Evolutionary conservation across 1,139 yeast genomes (phyloP).

Genomic region (Yamadazyma triangularis): DNA sequence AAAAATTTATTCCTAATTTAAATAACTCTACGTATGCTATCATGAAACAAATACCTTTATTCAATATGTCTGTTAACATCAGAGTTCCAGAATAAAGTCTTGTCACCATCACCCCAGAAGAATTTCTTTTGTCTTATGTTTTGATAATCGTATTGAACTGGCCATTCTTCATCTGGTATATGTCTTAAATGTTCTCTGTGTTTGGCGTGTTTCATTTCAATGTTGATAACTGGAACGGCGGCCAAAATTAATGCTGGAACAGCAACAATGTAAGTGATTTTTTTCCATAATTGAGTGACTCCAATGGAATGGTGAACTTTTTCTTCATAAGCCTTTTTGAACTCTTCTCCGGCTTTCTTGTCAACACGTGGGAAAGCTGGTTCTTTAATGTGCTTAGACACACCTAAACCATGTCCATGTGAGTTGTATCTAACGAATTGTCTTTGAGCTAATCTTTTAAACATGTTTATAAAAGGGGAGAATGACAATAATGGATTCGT

Average conservation of each 20-base stretch:
- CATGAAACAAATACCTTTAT: conserved; percentile 11
- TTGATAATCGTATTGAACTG: conserved; percentile 83
- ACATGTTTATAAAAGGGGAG: conserved; percentile 18
- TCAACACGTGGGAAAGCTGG: conserved; percentile 34
- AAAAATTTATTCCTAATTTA: conserved; percentile 1
- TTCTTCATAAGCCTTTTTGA: conserved; percentile 44
- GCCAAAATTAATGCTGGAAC: conserved; percentile 75
- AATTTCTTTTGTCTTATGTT: conserved; percentile 80
- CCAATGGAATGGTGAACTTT: conserved; percentile 74
- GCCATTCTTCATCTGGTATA: conserved; percentile 87
- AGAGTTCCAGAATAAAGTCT: conserved; percentile 94
- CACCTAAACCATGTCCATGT: conserved; percentile 33
- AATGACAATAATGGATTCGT: too few relatives aligned
- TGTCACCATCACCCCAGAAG: conserved; percentile 99
- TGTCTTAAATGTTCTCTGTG: conserved; percentile 82
- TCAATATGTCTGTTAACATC: conserved; percentile 82
- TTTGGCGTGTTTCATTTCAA: conserved; percentile 83
- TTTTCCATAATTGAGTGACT: conserved; percentile 80
- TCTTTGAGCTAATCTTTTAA: conserved; percentile 35
- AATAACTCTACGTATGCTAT: neutral
- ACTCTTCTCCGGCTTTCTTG: conserved; percentile 41
- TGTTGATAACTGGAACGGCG: conserved; percentile 72
- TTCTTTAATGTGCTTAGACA: conserved; percentile 40
- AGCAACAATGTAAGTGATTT: conserved; percentile 74
- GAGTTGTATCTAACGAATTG: conserved; percentile 41